Base-by-base conservation (phyloP, 2,329 filamentous ascomycete species). In the Diplodia intermedia region DNA sequence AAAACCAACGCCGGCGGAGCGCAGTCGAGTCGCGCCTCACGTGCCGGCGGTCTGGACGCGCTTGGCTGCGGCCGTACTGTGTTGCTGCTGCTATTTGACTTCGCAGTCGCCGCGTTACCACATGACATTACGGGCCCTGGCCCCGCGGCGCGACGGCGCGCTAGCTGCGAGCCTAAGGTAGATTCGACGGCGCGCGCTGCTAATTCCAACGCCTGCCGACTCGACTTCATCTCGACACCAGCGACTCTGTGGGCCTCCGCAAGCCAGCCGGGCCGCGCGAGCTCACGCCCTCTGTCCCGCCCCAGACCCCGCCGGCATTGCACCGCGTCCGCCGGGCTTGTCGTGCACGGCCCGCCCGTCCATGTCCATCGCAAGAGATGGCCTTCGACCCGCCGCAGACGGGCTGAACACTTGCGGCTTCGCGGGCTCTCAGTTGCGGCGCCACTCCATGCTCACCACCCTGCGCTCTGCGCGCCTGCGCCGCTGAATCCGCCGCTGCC, bases 41-140 rank as follows among this genome's bases (percentile, higher is more conserved):
- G 57, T 50, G 57, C 57, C 9, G 56, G 33, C 54, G 54, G 54
- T 20, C 56, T 29, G 56, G 20, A 4, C 26, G 56, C n/a, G 36
- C 31, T 29, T 15, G 40, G 36, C 36, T 49, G 47, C 40, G 40
- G 57, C 57, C 40, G 56, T 60, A 60, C 14, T 33, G 5, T 12
- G 36, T 38, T 11, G 36, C 3, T 38, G 36, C 9, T 38, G 11
- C 11, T 38, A 60, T 60, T 49, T 33, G 52, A 9, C 53, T 29
- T 43, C 43, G 20, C 18, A 31, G 31, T 60, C 56, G 55, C 55
- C 36, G 36, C 36, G 57, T 50, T 62, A 50, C 57, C 57, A 62
- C 43, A 62, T 50, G 40, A 62, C 40, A 62, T 36, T 26, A 49
- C 31, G 15, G 49, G 40, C 43, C 36, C 9, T 4, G 14, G n/a